Evolutionary conservation across 306 rosid genomes (phyloP).

Genomic region (Inga laurina): DNA sequence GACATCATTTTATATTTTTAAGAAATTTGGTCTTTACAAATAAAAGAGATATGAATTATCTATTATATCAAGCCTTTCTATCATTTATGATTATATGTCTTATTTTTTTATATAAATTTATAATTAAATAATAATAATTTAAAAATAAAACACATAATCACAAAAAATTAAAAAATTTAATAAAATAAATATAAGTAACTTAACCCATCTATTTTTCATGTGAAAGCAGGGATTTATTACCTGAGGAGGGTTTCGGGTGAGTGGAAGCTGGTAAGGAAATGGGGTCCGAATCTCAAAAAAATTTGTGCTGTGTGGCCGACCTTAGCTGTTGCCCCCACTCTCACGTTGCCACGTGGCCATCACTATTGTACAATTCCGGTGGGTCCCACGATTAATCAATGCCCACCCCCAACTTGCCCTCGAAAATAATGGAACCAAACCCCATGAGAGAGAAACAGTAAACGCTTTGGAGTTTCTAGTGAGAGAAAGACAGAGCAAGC

Average conservation of each 20-base stretch:
- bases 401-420: conserved; percentile 50
- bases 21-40: too few species aligned
- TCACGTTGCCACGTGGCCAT: neutral
- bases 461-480: neutral
- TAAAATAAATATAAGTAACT: too few species aligned
- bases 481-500: neutral
- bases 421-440: conserved; percentile 62
- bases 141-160: too few species aligned
- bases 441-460: conserved; percentile 13
- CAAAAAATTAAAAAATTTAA: too few species aligned
- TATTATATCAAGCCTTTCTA: too few species aligned
- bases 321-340: neutral
- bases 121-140: too few species aligned
- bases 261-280: neutral
- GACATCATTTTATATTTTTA: too few species aligned
- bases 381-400: conserved; percentile 1
- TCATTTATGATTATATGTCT: too few species aligned
- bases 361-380: neutral
- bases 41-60: too few species aligned
- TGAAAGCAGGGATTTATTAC: neutral
- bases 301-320: neutral
- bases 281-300: conserved; percentile 24
- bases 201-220: neutral
- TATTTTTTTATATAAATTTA: too few species aligned
- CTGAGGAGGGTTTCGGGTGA: neutral